Conservation (phyloP, 495 filamentous ascomycete genomes). For the Tuber microsphaerosporum region DNA sequence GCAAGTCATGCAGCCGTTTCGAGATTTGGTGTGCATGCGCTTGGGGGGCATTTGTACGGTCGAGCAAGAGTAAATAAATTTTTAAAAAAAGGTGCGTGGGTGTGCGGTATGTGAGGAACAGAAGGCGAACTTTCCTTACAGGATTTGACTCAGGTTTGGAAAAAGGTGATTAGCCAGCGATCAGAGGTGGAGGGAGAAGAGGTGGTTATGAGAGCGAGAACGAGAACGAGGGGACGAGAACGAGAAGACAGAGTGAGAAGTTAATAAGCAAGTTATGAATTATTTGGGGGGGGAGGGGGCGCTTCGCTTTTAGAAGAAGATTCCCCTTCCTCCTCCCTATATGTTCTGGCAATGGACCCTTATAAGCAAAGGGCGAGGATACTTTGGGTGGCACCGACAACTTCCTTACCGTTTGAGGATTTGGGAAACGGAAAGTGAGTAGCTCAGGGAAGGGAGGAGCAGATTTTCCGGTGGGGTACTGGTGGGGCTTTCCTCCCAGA, state of each 20-base stretch:
- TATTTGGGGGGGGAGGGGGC: too few species aligned
- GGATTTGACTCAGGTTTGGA: neutral
- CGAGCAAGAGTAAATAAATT: neutral
- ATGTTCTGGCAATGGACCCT: neutral
- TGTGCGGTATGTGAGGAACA: neutral
- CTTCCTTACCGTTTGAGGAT: neutral
- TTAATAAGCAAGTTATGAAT: neutral
- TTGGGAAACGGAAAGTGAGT: neutral
- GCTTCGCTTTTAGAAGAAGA: neutral
- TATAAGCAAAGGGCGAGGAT: neutral
- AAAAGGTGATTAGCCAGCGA: too few species aligned
- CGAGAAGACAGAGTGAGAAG: neutral
- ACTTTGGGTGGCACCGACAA: neutral
- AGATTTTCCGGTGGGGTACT: neutral
- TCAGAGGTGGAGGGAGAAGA: neutral
- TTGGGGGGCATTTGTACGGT: neutral
- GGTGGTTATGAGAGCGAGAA: neutral
- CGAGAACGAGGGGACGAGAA: neutral
- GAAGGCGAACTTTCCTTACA: neutral
- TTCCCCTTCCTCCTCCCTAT: neutral
- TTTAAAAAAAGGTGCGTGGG: neutral
- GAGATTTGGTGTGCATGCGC: conserved; percentile 1
- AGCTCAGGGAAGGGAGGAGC: too few species aligned
- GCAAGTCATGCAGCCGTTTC: conserved; percentile 1
- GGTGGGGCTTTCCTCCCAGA: neutral